A percentile compares a stretch with the other conserved stretches of the same genome.
These are phyloP conservation scores for Globisporangium echinulatum DNA, from an alignment of 352 stramenopile genomes.

Conservation along the genomic window DNA sequence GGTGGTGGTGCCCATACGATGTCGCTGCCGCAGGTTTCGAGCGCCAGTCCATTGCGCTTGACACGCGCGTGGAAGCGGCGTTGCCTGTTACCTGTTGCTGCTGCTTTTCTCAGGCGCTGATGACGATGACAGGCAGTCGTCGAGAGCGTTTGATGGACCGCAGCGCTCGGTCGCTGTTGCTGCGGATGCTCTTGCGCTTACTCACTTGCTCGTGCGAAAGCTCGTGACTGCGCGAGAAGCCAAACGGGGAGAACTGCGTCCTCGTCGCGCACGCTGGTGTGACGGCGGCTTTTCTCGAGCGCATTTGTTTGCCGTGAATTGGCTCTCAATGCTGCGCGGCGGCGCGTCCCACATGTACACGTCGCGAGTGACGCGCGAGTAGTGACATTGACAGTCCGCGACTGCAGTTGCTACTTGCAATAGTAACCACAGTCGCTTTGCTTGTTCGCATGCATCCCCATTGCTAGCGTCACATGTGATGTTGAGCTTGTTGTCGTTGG, in stretches of 20 bases:
- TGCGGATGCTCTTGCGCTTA: not conserved
- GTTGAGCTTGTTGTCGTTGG: too few species aligned
- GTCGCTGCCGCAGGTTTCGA: not conserved
- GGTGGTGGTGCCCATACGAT: not conserved
- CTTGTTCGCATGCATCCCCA: too few species aligned
- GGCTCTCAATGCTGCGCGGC: constrained; percentile 23
- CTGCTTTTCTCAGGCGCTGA: constrained; percentile 9
- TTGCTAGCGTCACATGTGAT: too few species aligned
- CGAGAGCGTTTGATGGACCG: constrained; percentile 2
- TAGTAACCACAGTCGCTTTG: not conserved
- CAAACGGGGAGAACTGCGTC: not conserved
- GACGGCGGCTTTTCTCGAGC: constrained; percentile 4
- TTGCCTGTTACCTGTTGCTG: not conserved
- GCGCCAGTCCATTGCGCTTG: constrained; percentile 22
- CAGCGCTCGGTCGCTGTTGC: not conserved
- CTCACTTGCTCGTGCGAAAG: not conserved
- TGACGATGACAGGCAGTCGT: too few species aligned
- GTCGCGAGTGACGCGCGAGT: constrained; percentile 2
- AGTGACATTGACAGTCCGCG: not conserved
- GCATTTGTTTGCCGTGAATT: constrained; percentile 4
- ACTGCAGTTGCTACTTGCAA: not conserved
- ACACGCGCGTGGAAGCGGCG: too few species aligned
- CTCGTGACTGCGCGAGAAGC: not conserved
- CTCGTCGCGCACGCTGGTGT: constrained; percentile 1
- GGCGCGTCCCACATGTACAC: constrained; percentile 18